Evolutionary conservation across 2,329 filamentous ascomycete species (phyloP).

Genomic region (Raffaelea ambrosiae): DNA sequence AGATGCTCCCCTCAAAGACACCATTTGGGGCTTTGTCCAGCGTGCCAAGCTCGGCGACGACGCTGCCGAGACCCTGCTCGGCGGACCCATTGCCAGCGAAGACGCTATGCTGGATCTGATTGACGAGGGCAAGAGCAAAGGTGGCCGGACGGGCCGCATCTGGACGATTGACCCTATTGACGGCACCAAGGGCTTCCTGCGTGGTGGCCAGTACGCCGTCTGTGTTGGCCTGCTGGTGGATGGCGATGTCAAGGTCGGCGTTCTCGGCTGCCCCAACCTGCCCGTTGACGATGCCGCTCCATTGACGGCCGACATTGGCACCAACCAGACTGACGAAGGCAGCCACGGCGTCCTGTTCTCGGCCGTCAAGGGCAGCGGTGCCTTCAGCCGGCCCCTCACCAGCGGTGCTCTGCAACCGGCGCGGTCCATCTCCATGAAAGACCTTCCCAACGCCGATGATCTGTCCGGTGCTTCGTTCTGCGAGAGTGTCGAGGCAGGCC

Average conservation of each 20-base stretch:
- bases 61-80: slow-evolving; percentile 50
- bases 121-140: slow-evolving; percentile 60
- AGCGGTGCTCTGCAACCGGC: slow-evolving; percentile 40
- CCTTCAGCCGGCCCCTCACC: slow-evolving; percentile 66
- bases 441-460: slow-evolving; percentile 35
- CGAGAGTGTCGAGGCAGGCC: slow-evolving; percentile 88
- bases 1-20: slow-evolving; percentile 59
- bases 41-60: slow-evolving; percentile 51
- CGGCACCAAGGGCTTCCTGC: slow-evolving; percentile 92
- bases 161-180: slow-evolving; percentile 98
- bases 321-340: slow-evolving; percentile 62
- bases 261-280: slow-evolving; percentile 91
- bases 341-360: slow-evolving; percentile 84
- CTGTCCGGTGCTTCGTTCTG: slow-evolving; percentile 84
- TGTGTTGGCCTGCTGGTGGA: slow-evolving; percentile 89
- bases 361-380: slow-evolving; percentile 70
- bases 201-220: slow-evolving; percentile 94
- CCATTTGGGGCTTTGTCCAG: slow-evolving; percentile 79
- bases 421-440: slow-evolving; percentile 70
- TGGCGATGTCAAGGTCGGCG: slow-evolving; percentile 87
- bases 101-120: slow-evolving; percentile 53
- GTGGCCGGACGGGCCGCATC: slow-evolving; percentile 68
- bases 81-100: slow-evolving; percentile 51
- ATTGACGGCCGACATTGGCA: slow-evolving; percentile 63
- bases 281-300: slow-evolving; percentile 72